These are phyloP conservation scores for Gomphus bonarii DNA, from an alignment of 1,284 basidiomycete species.

Conservation along the genomic window DNA sequence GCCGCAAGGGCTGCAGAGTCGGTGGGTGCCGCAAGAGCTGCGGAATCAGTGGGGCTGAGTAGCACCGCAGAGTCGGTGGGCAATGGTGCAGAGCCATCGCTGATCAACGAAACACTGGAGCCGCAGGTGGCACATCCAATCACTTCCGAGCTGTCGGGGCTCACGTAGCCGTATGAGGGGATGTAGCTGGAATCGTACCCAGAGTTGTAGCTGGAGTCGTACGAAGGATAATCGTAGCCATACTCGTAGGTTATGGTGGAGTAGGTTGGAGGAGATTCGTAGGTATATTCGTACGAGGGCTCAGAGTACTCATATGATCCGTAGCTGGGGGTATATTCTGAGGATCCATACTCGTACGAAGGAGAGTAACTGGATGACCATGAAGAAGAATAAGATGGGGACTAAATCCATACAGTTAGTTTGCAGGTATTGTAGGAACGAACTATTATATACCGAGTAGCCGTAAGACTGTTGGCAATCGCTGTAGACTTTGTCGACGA, in stretches of 20 bases:
- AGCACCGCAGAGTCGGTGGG: not conserved
- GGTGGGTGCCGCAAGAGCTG: not conserved
- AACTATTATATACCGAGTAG: not conserved
- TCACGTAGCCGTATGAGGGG: not conserved
- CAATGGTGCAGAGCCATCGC: not conserved
- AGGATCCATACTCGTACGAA: not conserved
- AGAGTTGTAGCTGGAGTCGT: not conserved
- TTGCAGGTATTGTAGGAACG: not conserved
- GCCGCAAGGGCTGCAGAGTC: no score
- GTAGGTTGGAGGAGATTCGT: not conserved
- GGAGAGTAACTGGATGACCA: conserved; percentile 2
- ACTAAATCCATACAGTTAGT: not conserved
- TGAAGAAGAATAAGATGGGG: conserved; percentile 2
- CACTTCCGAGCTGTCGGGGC: not conserved
- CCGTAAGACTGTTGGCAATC: not conserved
- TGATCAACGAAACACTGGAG: not conserved
- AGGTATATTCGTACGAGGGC: not conserved
- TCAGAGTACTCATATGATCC: not conserved
- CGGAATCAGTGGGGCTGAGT: not conserved
- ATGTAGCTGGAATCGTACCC: not conserved
- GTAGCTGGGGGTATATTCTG: not conserved
- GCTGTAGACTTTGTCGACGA: conserved; percentile 9
- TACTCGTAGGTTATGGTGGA: not conserved
- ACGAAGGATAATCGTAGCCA: not conserved
- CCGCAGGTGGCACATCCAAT: not conserved